A percentile compares a stretch with the other conserved stretches of the same genome.
Evolutionary conservation across 106 monocot genomes (phyloP).

Genomic region (Acorus gramineus): DNA sequence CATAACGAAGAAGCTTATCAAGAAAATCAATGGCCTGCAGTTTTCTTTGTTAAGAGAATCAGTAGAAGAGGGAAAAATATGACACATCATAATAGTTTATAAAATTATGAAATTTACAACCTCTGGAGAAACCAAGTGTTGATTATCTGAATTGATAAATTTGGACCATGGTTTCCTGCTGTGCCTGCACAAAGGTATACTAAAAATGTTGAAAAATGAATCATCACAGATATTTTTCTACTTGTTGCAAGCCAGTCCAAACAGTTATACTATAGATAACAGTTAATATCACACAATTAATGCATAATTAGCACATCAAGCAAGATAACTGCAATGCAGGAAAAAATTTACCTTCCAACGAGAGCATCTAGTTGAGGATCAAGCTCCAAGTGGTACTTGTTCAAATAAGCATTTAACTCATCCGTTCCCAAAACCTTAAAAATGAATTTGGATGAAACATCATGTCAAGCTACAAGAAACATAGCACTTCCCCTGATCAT

Average conservation of each 20-base stretch:
- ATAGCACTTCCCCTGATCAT: too few species aligned
- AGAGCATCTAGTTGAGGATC: constrained; percentile 86
- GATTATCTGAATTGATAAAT: constrained; percentile 37
- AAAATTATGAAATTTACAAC: background rate
- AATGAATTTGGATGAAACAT: background rate
- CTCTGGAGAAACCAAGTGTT: constrained; percentile 37
- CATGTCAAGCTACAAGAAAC: too few species aligned
- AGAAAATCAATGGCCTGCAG: constrained; percentile 46
- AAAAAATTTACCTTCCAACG: constrained; percentile 57
- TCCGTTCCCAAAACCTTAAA: constrained; percentile 76
- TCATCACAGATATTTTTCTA: background rate
- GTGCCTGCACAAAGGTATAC: constrained; percentile 18
- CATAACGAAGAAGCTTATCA: constrained; percentile 38
- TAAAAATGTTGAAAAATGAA: background rate
- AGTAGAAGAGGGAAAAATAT: too few species aligned
- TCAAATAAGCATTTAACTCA: constrained; percentile 64
- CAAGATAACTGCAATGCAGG: background rate
- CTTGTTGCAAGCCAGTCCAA: background rate
- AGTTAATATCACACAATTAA: background rate
- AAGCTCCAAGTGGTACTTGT: constrained; percentile 64
- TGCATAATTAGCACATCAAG: background rate
- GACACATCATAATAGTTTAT: too few species aligned
- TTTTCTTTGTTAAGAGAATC: too few species aligned
- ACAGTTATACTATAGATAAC: background rate
- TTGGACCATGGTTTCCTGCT: constrained; percentile 41